Evolutionary conservation across 1,284 basidiomycete species (phyloP).

Genomic region (Sanguinoderma infundibulare): DNA sequence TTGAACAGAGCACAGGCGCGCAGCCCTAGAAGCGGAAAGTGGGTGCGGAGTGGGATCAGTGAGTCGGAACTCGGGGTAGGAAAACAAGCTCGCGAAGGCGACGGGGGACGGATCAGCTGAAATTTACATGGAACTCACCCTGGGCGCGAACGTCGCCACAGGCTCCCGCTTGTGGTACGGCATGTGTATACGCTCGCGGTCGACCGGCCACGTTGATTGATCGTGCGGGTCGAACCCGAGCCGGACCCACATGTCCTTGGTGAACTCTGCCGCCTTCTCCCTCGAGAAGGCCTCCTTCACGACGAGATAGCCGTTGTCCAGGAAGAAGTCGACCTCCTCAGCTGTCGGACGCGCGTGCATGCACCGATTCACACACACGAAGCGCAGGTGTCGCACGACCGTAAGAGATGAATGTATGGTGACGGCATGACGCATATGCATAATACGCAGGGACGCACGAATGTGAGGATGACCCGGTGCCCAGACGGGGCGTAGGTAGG

Average conservation of each 20-base stretch:
- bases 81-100: neutral
- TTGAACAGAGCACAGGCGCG: neutral
- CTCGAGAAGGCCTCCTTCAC: constrained; percentile 57
- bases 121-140: constrained; percentile 36
- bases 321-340: constrained; percentile 57
- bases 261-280: constrained; percentile 54
- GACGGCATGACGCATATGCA: neutral
- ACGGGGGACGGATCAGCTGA: neutral
- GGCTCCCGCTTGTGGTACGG: constrained; percentile 50
- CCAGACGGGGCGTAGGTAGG: neutral
- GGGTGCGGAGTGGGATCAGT: neutral
- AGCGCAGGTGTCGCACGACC: neutral
- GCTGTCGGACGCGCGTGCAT: constrained; percentile 25
- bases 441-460: neutral
- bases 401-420: neutral
- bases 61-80: neutral
- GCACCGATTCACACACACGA: neutral
- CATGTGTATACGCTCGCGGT: constrained; percentile 59
- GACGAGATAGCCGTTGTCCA: constrained; percentile 57
- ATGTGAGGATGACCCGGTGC: neutral
- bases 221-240: constrained; percentile 56
- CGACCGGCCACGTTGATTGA: constrained; percentile 51
- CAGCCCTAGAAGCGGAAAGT: neutral
- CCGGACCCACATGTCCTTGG: constrained; percentile 54
- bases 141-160: constrained; percentile 56